Base-by-base conservation (phyloP, 2,329 filamentous ascomycete genomes). In the Coniochaeta prunicola region DNA sequence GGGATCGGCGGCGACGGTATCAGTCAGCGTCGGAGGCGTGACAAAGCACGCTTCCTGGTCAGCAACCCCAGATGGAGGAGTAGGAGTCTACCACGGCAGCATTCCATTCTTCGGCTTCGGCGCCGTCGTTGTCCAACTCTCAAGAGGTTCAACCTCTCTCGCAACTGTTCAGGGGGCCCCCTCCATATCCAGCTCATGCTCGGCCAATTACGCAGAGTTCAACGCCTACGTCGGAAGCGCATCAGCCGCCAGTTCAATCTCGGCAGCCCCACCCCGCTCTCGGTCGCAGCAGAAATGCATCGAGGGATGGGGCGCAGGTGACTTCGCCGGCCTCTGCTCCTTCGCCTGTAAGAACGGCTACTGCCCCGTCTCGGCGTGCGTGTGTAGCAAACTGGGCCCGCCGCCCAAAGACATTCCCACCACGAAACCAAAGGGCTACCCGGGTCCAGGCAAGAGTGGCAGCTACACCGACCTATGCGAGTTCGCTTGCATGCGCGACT, bases 181-280 rank as follows among this genome's bases (percentile, higher is more conserved):
- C 6, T 36, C 6, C 6, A 8, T 15, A 15, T 15, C 33, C 33
- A 36, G 33, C 6, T 36, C 33, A 36, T 8, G 33, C 33, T 4
- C 12, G 33, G 33, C 33, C 33, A 36, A 36, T 36, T 7, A 8
- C 33, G 6, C 33, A 36, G 70, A 69, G 1, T 74, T 65, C 62
- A 75, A 75, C 63, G 67, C 73, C 5, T 72, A 68, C 67, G 72
- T 74, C 12, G 70, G 69, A n/a, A 67, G 60, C 57, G 61, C 64
- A 8, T 55, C 34, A 3, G 34, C 40, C 6, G 31, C 48, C 17
- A 13, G 10, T 36, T 8, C 34, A 53, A 40, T 58, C 24, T 21
- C 40, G n/a, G 50, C 50, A 9, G 5, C 40, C 36, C 48, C 13
- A 36, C 2, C 21, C 33, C 56, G n/a, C 34, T 48, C 13, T 13